A percentile compares a stretch with the other conserved stretches of the same genome.
These are phyloP conservation scores for Pochonia chlamydosporia DNA, from an alignment of 2,329 filamentous ascomycete genomes.

Conservation along the genomic window DNA sequence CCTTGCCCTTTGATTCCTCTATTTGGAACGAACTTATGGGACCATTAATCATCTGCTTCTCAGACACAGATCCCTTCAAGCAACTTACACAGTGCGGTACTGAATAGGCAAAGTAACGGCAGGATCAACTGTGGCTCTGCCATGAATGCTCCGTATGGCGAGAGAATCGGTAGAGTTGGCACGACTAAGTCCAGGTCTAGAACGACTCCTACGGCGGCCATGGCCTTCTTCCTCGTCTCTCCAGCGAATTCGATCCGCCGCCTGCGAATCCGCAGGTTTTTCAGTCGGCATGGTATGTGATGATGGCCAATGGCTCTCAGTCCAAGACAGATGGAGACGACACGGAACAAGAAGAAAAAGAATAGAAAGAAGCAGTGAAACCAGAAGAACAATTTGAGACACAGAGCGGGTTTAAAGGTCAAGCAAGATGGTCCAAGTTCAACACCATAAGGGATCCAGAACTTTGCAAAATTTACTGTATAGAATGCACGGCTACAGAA, in stretches of 20 bases:
- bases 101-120: conserved; percentile 40
- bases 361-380: neutral
- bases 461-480: neutral
- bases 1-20: conserved; percentile 45
- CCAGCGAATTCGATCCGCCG: conserved; percentile 28
- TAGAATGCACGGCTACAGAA: neutral
- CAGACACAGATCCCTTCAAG: neutral
- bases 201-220: conserved; percentile 13
- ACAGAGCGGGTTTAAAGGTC: neutral
- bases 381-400: neutral
- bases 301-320: no score
- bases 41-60: neutral
- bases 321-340: no score
- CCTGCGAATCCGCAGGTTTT: conserved; percentile 9
- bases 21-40: conserved; percentile 45
- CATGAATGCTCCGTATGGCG: conserved; percentile 34
- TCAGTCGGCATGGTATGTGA: conserved; percentile 10
- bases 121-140: conserved; percentile 19
- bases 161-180: conserved; percentile 30
- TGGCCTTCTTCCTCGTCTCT: conserved; percentile 28
- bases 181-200: conserved; percentile 12
- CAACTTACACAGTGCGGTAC: conserved; percentile 46
- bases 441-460: neutral
- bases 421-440: neutral
- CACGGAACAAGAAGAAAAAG: neutral